Percentiles rank a stretch among this genome's conserved stretches.
Evolutionary conservation across 768 basidiomycete genomes (phyloP).

Genomic region (Kwoniella sp.): DNA sequence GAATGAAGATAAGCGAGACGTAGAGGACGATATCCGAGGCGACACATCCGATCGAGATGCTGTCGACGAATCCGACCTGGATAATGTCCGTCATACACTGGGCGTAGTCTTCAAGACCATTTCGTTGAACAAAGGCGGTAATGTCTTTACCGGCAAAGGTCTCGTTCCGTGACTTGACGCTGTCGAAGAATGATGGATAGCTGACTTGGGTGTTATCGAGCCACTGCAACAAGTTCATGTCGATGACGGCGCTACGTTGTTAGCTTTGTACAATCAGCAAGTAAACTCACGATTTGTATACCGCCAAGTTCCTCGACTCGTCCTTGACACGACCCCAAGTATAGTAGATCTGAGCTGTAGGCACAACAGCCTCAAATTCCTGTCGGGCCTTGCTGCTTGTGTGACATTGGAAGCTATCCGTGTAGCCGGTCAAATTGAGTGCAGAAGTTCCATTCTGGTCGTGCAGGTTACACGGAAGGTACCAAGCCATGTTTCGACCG

Average conservation of each 20-base stretch:
- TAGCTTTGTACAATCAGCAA: constrained; percentile 8
- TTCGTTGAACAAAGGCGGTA: constrained; percentile 79
- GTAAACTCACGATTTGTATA: constrained; percentile 80
- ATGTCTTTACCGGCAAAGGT: constrained; percentile 81
- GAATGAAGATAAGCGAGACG: constrained; percentile 92
- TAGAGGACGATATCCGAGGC: constrained; percentile 93
- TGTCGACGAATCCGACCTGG: constrained; percentile 91
- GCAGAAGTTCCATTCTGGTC: constrained; percentile 68
- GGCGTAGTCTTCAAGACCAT: constrained; percentile 67
- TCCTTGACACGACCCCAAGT: constrained; percentile 83
- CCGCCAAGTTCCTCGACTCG: constrained; percentile 76
- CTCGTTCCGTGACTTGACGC: constrained; percentile 68
- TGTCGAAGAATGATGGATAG: constrained; percentile 80
- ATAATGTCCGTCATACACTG: constrained; percentile 83
- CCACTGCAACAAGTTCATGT: constrained; percentile 82
- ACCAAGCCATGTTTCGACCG: constrained; percentile 76
- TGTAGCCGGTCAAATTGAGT: constrained; percentile 72
- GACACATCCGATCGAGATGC: constrained; percentile 90
- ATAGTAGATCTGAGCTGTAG: constrained; percentile 87
- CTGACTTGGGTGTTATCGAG: constrained; percentile 75
- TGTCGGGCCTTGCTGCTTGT: constrained; percentile 62
- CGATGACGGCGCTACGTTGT: constrained; percentile 74
- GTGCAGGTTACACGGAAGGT: constrained; percentile 94
- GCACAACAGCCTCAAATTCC: constrained; percentile 60
- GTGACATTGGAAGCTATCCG: constrained; percentile 72